Conservation (phyloP, 805 yeast species). For the Candida ovalis region DNA sequence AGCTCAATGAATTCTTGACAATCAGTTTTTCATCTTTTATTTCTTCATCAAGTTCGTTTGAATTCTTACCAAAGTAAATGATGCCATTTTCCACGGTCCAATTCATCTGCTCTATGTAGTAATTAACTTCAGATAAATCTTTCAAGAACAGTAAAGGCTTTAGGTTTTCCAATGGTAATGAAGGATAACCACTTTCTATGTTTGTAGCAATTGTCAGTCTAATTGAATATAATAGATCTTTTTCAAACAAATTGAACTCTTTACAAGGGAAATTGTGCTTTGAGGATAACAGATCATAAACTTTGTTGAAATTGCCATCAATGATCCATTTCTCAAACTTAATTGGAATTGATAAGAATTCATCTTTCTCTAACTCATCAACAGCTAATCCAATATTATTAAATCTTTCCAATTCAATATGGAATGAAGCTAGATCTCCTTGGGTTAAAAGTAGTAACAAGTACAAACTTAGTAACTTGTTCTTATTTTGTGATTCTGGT, state of each 20-base stretch:
- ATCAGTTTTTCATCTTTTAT: slow-evolving; percentile 42
- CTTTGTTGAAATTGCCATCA: slow-evolving; percentile 95
- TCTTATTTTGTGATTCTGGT: slow-evolving; percentile 51
- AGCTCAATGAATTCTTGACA: slow-evolving; percentile 71
- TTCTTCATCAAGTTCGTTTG: slow-evolving; percentile 26
- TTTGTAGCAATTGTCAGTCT: slow-evolving; percentile 83
- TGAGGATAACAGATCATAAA: slow-evolving; percentile 59
- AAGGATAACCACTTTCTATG: slow-evolving; percentile 71
- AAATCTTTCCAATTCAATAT: slow-evolving; percentile 79
- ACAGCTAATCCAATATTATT: slow-evolving; percentile 41
- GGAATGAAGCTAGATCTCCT: slow-evolving; percentile 84
- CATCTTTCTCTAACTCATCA: slow-evolving; percentile 59
- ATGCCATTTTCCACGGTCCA: slow-evolving; percentile 57
- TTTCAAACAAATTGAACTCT: slow-evolving; percentile 78
- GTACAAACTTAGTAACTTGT: slow-evolving; percentile 72
- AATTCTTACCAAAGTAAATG: slow-evolving; percentile 38
- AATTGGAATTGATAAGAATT: slow-evolving; percentile 77
- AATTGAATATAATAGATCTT: slow-evolving; percentile 70
- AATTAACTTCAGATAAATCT: slow-evolving; percentile 46
- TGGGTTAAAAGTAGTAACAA: slow-evolving; percentile 73
- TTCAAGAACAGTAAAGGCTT: slow-evolving; percentile 72
- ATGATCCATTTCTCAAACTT: slow-evolving; percentile 88
- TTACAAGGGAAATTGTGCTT: slow-evolving; percentile 60
- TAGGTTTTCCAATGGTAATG: slow-evolving; percentile 78
- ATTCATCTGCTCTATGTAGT: slow-evolving; percentile 49